Conservation (phyloP, 2,329 filamentous ascomycete species). For the Ceratocystis cubensis region DNA sequence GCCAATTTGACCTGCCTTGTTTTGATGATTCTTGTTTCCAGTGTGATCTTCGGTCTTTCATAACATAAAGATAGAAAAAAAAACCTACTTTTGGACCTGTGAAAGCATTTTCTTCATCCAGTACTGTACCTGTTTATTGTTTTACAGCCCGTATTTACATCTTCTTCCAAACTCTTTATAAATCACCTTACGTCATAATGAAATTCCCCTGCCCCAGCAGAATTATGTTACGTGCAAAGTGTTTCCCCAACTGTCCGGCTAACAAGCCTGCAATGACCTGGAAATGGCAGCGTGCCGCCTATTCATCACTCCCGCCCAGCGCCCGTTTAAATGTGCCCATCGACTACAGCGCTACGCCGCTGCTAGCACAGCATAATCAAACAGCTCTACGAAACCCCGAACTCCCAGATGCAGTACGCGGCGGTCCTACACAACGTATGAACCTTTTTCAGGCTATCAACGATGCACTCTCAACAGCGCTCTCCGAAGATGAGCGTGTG, state of each 20-base stretch:
- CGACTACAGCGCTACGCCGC: slow-evolving; percentile 70
- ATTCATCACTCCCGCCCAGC: slow-evolving; percentile 46
- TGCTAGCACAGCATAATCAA: slow-evolving; percentile 70
- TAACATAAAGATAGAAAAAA: background rate
- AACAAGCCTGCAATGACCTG: background rate
- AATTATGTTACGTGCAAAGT: background rate
- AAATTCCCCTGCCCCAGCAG: background rate
- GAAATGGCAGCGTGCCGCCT: slow-evolving; percentile 24
- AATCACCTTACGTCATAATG: background rate
- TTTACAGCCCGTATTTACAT: background rate
- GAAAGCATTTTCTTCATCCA: background rate
- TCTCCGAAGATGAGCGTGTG: slow-evolving; percentile 73
- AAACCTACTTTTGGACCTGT: background rate
- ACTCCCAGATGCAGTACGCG: slow-evolving; percentile 51
- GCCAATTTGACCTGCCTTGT: background rate
- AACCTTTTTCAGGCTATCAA: slow-evolving; percentile 95
- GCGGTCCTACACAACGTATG: slow-evolving; percentile 67
- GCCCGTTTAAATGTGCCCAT: slow-evolving; percentile 69
- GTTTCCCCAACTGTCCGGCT: background rate
- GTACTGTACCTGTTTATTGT: background rate
- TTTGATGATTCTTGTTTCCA: background rate
- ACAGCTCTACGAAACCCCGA: slow-evolving; percentile 59
- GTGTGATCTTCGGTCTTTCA: background rate
- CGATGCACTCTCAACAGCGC: slow-evolving; percentile 68
- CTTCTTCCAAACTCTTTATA: background rate